These are phyloP conservation scores for Selaginella tamariscina DNA, from an alignment of 75 land plant genomes.

Conservation along the genomic window DNA sequence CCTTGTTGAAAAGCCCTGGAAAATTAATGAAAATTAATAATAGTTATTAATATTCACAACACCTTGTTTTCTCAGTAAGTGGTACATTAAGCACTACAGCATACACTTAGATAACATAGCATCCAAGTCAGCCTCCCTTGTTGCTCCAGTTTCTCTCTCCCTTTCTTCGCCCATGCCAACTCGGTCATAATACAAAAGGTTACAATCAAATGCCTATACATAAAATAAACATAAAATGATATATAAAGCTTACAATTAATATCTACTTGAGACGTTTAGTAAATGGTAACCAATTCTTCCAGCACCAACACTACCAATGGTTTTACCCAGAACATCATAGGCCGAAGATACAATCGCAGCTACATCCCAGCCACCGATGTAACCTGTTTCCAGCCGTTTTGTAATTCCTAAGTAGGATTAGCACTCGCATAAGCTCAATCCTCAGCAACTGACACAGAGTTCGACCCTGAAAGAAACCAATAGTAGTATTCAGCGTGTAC, in stretches of 20 bases:
- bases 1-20: constrained; percentile 76
- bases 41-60: too few species aligned
- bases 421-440: constrained; percentile 91
- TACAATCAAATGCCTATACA: constrained; percentile 64
- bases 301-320: constrained; percentile 76
- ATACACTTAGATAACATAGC: constrained; percentile 78
- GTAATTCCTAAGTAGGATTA: constrained; percentile 70
- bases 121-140: constrained; percentile 62
- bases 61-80: constrained; percentile 79
- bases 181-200: constrained; percentile 81
- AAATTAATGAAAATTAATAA: too few species aligned
- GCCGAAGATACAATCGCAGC: constrained; percentile 58
- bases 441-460: constrained; percentile 80
- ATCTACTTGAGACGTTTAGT: constrained; percentile 69
- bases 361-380: constrained; percentile 75
- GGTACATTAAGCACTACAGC: constrained; percentile 73
- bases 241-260: too few species aligned
- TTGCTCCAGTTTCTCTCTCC: constrained; percentile 65
- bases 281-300: constrained; percentile 81
- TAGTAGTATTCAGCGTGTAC: background rate
- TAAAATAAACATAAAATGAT: background rate
- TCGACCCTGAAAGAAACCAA: constrained; percentile 36
- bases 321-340: constrained; percentile 81
- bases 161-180: constrained; percentile 47
- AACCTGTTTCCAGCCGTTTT: constrained; percentile 66